Percentiles rank a stretch among this genome's conserved stretches.
These are phyloP conservation scores for Xylaria sp. DNA, from an alignment of 2,329 filamentous ascomycete genomes.

Conservation along the genomic window DNA sequence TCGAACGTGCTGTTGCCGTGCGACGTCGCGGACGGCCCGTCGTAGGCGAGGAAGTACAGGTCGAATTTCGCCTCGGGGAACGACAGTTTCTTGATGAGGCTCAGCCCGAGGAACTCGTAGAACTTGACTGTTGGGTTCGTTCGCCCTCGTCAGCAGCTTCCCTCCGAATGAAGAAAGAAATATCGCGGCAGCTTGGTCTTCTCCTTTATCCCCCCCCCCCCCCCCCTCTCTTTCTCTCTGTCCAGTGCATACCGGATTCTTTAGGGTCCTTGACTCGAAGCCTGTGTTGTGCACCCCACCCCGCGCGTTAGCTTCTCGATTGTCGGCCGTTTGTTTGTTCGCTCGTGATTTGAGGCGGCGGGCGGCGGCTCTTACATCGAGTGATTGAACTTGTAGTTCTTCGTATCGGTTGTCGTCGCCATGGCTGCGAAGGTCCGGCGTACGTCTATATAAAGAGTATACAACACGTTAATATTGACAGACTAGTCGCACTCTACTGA, in stretches of 20 bases:
- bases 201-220: too few species aligned
- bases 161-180: background rate
- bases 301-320: constrained; percentile 28
- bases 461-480: background rate
- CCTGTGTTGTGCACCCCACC: constrained; percentile 59
- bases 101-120: constrained; percentile 93
- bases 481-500: background rate
- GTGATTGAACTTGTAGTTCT: constrained; percentile 87
- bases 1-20: constrained; percentile 78
- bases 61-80: constrained; percentile 93
- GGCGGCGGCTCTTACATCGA: constrained; percentile 72
- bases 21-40: constrained; percentile 79
- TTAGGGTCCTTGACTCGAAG: constrained; percentile 95
- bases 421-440: constrained; percentile 58
- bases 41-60: constrained; percentile 94
- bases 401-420: constrained; percentile 77
- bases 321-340: background rate
- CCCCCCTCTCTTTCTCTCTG: background rate
- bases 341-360: background rate
- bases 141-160: background rate
- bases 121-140: constrained; percentile 73
- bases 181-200: too few species aligned
- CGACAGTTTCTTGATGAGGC: constrained; percentile 80
- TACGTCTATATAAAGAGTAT: constrained; percentile 7
- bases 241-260: constrained; percentile 66